Conservation (phyloP, 2,329 filamentous ascomycete species). For the Mollisia scopiformis region DNA sequence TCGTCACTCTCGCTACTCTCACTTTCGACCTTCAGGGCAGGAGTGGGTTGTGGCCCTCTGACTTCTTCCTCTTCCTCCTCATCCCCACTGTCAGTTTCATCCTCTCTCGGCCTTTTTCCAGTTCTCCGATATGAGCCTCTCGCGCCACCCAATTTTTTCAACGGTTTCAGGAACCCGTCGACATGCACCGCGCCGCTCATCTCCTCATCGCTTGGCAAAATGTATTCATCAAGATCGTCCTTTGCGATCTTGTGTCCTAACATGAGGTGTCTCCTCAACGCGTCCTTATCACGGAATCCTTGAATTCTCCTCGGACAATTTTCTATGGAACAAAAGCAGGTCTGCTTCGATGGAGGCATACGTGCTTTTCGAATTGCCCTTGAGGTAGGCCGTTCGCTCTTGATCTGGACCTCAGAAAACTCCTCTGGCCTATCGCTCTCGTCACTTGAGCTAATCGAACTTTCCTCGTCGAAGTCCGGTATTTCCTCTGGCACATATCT, state of each 20-base stretch:
- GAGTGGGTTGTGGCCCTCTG: neutral
- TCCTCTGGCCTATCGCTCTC: neutral
- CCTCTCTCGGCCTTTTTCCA: neutral
- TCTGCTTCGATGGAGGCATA: neutral
- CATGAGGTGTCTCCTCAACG: constrained; percentile 48
- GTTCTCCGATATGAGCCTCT: constrained; percentile 1
- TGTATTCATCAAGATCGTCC: constrained; percentile 56
- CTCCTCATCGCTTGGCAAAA: constrained; percentile 42
- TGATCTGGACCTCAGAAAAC: neutral
- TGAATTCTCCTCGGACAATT: constrained; percentile 40
- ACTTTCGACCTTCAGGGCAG: neutral
- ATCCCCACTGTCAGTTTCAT: neutral
- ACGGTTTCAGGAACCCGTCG: constrained; percentile 66
- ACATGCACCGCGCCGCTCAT: constrained; percentile 66
- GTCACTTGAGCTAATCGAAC: neutral
- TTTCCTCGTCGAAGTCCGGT: constrained; percentile 18
- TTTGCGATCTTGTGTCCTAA: constrained; percentile 46
- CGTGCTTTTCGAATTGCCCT: neutral
- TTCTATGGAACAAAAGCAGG: constrained; percentile 40
- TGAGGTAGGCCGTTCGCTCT: neutral
- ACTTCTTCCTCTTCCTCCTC: neutral
- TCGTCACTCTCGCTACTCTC: neutral
- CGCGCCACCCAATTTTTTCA: constrained; percentile 36
- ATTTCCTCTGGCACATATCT: constrained; percentile 32
- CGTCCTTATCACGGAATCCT: constrained; percentile 41